phyloP scores from a whole-genome alignment of 345 rosid species.

The Arabis alpina region DNA sequence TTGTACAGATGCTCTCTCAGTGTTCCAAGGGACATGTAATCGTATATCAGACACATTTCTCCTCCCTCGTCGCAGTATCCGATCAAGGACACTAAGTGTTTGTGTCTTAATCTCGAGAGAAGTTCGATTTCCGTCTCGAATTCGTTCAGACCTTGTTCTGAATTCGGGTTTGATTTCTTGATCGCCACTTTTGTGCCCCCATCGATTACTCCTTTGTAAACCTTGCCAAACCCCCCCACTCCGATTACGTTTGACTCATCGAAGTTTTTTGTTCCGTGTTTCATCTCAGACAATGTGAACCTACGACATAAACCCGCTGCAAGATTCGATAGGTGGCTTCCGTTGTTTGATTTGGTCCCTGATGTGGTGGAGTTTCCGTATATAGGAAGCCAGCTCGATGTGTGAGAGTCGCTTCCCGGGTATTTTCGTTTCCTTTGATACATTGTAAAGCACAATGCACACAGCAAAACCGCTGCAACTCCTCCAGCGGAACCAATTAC shows the following conservation, averaged over 20 bases:
- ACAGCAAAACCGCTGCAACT: slow-evolving; percentile 54
- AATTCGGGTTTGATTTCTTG: slow-evolving; percentile 81
- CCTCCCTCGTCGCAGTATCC: slow-evolving; percentile 86
- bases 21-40: slow-evolving; percentile 91
- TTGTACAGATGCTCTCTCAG: slow-evolving; percentile 76
- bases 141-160: slow-evolving; percentile 85
- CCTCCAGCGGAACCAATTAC: slow-evolving; percentile 67
- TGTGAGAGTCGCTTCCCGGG: slow-evolving; percentile 47
- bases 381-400: slow-evolving; percentile 74
- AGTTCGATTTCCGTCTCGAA: slow-evolving; percentile 86
- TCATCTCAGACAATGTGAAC: slow-evolving; percentile 68
- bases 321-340: slow-evolving; percentile 57
- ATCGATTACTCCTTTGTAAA: slow-evolving; percentile 81
- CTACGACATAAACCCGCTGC: slow-evolving; percentile 76
- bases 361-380: slow-evolving; percentile 58
- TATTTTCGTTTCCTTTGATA: slow-evolving; percentile 47
- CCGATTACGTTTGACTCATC: slow-evolving; percentile 73
- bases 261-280: slow-evolving; percentile 63
- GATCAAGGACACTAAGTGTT: slow-evolving; percentile 85
- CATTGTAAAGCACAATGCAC: slow-evolving; percentile 53
- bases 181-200: slow-evolving; percentile 67
- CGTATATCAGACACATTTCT: slow-evolving; percentile 90
- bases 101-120: slow-evolving; percentile 89
- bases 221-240: slow-evolving; percentile 94
- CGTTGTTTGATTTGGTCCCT: slow-evolving; percentile 55